Percentiles rank a stretch among this genome's conserved stretches.
Conservation (phyloP, 1,284 basidiomycete species). For the Coniferiporia weirii region DNA sequence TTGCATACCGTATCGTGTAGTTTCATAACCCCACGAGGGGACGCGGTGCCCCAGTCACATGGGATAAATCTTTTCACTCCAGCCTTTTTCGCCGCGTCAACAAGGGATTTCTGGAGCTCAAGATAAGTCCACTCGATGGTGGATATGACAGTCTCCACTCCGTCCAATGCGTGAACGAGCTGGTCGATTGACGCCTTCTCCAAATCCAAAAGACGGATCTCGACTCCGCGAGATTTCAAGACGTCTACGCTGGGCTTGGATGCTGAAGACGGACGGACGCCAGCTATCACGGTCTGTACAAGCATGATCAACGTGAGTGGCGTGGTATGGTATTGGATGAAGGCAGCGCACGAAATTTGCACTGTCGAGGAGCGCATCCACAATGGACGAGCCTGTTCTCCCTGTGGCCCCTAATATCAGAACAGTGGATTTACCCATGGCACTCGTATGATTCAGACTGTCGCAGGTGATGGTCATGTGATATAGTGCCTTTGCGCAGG, state of each 20-base stretch:
- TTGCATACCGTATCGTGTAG: conserved; percentile 4
- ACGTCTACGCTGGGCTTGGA: conserved; percentile 4
- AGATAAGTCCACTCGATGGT: background rate
- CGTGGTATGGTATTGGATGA: background rate
- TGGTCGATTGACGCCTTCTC: background rate
- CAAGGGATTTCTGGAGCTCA: conserved; percentile 5
- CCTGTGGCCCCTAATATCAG: background rate
- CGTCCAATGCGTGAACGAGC: background rate
- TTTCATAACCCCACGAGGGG: conserved; percentile 3
- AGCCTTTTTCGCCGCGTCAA: conserved; percentile 14
- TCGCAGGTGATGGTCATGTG: no score
- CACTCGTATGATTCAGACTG: no score
- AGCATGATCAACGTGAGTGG: background rate
- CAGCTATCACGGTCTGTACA: conserved; percentile 11
- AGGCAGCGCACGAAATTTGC: background rate
- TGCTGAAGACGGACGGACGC: conserved; percentile 9
- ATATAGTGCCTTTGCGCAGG: no score
- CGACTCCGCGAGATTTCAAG: conserved; percentile 8
- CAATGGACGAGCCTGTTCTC: background rate
- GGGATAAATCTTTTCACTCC: conserved; percentile 18
- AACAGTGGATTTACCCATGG: background rate
- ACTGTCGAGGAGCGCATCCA: background rate
- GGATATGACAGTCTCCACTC: conserved; percentile 14
- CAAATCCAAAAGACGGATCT: conserved; percentile 11
- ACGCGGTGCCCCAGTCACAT: conserved; percentile 14